phyloP scores from a whole-genome alignment of 352 stramenopile species.

The Pythium volutum region DNA sequence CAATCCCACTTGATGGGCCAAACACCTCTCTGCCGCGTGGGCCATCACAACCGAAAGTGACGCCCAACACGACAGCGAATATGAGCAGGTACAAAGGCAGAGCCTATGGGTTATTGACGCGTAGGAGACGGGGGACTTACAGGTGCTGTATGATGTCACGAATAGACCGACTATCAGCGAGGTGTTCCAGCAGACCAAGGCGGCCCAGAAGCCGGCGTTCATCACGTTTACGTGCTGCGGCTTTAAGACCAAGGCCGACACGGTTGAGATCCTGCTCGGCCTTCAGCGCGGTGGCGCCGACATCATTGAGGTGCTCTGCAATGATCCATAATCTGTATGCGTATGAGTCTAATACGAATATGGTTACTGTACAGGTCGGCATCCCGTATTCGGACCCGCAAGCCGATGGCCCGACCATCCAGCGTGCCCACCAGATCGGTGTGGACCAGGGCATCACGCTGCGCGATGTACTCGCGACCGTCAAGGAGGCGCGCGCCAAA shows the following conservation, averaged over 20 bases:
- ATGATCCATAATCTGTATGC: not conserved
- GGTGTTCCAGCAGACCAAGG: constrained; percentile 65
- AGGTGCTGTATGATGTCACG: not conserved
- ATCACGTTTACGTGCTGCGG: constrained; percentile 97
- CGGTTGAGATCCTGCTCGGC: constrained; percentile 93
- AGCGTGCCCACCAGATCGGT: constrained; percentile 93
- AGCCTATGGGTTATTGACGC: not conserved
- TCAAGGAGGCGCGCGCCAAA: constrained; percentile 85
- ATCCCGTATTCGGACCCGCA: constrained; percentile 99
- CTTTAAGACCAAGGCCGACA: constrained; percentile 94
- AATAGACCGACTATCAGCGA: constrained; percentile 63
- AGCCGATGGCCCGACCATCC: constrained; percentile 97
- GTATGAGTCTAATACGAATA: not conserved
- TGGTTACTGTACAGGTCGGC: constrained; percentile 68
- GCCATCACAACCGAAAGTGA: constrained; percentile 7
- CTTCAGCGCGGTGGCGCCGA: constrained; percentile 95
- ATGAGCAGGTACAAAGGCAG: constrained; percentile 29
- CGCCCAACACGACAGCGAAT: constrained; percentile 7
- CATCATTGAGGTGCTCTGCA: constrained; percentile 89
- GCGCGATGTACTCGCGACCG: constrained; percentile 91
- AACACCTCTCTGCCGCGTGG: constrained; percentile 11
- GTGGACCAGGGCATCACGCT: constrained; percentile 94
- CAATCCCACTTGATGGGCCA: constrained; percentile 12
- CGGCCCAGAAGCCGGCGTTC: constrained; percentile 88
- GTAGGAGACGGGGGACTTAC: not conserved